Base-by-base conservation (phyloP, 202 grass and related monocot species). In the Schoenoplectus triqueter region DNA sequence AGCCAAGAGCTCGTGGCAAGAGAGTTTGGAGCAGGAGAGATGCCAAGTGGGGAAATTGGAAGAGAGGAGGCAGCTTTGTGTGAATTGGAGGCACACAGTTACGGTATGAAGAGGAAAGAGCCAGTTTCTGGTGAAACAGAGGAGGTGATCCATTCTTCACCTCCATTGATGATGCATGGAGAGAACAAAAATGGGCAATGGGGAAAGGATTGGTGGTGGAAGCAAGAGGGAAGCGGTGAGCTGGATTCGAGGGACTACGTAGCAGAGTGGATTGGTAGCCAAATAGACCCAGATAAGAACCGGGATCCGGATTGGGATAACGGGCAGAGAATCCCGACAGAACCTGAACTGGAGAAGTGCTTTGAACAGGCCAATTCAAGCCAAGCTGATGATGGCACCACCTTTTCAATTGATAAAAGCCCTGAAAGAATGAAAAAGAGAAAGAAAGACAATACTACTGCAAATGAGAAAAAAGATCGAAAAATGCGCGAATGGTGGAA, bases 141-240 rank as follows among this genome's bases (percentile, higher is more conserved):
- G 7, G 54, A 77, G 4, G 84, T 11, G 1, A 87, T 84, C 0
- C 87, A 89, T 39, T 65, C 84, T 74, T 84, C 44, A 18, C 83
- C 84, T 0, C 60, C 17, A 13, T 90, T 84, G 56, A 20, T 18
- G 22, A 17, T 46, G 46, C 81, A 66, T 7, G 83, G 69, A 7
- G 64, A 66, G n/a, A 83, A 49, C 20, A 59, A 83, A 13, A 90
- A 81, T 9, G 66, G 40, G 5, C 88, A 81, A 55, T 89, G 88
- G 95, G 92, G 91, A 6, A 93, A 93, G 69, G 91, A 98, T n/a
- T 98, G 95, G 95, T 98, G 95, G 95, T 98, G 95, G 95, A 98
- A 98, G 87, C 95, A 98, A 80, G 91, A 95, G 5, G 95, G 73
- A 52, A 95, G 92, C 64, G 85, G 88, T 54, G 95, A 98, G 74